Evolutionary conservation across 768 basidiomycete genomes (phyloP), one percentile per base, ranked within the genome.

Genomic region (Suillus brevipes): DNA sequence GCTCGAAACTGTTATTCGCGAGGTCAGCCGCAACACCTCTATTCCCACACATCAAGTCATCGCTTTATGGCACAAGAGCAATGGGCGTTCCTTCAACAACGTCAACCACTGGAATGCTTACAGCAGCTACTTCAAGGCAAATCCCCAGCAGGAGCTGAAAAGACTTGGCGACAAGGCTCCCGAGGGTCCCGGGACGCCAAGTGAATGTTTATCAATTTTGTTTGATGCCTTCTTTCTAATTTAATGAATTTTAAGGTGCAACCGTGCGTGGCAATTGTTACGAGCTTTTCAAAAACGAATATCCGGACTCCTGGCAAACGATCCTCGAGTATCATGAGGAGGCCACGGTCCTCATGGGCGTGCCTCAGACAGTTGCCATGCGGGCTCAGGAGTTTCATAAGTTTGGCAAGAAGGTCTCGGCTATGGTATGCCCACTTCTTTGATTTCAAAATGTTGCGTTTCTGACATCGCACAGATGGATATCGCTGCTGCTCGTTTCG

Each of bases 61-160:
- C 2, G 52, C 62, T 6, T 61, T 61, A 3, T 64, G 58, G 58
- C 58, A 64, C 64, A 64, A 59, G 36, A 14, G 28, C 20, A 14
- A 52, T 1, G 49, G 64, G 8, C 13, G n/a, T 31, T 36, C 60
- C 36, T n/a, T 65, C 37, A 62, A 63, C 31, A 53, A 45, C 10
- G 10, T 31, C 38, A 65, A 65, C 28, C 43, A 61, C 59, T 65
- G 64, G 61, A 65, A 65, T 36, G 55, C 55, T 23, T 65, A 65
- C 12, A 37, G 55, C 36, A 43, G 25, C 18, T 62, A 43, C 36
- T 65, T 65, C 53, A 62, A 61, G 20, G 52, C 55, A 16, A 12
- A 65, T 23, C 37, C 53, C 23, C 60, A 52, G 18, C 28, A 62
- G 64, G 64, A 65, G 55, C 40, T 43, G 16, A 20, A 20, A 14